Base-by-base conservation (phyloP, 805 yeast genomes). In the Teunomyces funiuensis region DNA sequence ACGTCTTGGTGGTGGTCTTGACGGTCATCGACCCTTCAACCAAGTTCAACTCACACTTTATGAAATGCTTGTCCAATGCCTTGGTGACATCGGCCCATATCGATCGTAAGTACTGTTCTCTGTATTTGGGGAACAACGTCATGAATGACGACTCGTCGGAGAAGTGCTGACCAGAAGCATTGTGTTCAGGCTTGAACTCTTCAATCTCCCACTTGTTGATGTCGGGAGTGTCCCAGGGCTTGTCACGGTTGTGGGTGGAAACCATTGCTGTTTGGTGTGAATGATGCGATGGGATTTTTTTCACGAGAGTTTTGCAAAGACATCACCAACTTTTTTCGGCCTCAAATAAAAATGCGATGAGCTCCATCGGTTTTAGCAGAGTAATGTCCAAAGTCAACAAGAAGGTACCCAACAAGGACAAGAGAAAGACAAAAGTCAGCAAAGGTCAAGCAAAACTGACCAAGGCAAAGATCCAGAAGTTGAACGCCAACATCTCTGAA, bases 11-110 rank as follows among this genome's bases (percentile, higher is more conserved):
- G 2, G 98, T 91, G 11, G 99, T 93, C 54, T 83, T 87, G 13
- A 93, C 99, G 0, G 95, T 83, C 98, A 93, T 93, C 3, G 97
- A 83, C 33, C 99, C 99, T 60, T 93, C 98, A 19, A 93, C 96
- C 49, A 93, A 71, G 65, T 93, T 88, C 47, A 93, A 71, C 28
- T 82, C 83, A 64, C 97, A 88, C n/a, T 84, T 83, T 33, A 93
- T 74, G 42, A 86, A 83, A 52, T 82, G 81, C 40, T 76, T 74
- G 18, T 85, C 87, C 26, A 93, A 68, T 0, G 91, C 76, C 54
- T 77, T 80, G 2, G 97, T 88, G 8, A 93, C 93, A 49, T 93
- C 97, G 39, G 86, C 84, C 99, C 99, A 93, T 36, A 91, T 79
- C 43, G 86, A 83, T 54, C 88, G 83, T 43, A 93, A 68, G 58